Conservation (phyloP, 768 basidiomycete species). For the Lactarius trivialis region DNA sequence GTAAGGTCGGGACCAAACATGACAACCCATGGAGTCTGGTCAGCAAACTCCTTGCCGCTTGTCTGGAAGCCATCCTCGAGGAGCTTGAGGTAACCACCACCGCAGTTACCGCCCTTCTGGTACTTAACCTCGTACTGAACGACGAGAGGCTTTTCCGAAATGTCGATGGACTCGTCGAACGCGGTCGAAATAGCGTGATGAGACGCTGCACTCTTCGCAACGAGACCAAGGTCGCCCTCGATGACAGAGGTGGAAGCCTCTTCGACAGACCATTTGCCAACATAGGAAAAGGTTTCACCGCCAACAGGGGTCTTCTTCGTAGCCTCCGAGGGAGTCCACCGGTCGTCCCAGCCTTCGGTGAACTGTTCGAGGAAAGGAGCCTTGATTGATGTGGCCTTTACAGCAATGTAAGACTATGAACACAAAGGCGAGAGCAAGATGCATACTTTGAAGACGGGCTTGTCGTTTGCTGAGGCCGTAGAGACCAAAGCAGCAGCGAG, state of each 20-base stretch:
- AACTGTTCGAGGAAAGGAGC: slow-evolving; percentile 97
- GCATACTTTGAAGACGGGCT: slow-evolving; percentile 61
- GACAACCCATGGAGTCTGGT: slow-evolving; percentile 89
- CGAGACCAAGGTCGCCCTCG: slow-evolving; percentile 83
- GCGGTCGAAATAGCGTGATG: slow-evolving; percentile 98
- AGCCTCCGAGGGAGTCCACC: slow-evolving; percentile 95
- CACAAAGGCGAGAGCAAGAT: slow-evolving; percentile 14
- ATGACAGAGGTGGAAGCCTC: slow-evolving; percentile 72
- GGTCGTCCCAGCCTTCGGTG: slow-evolving; percentile 79
- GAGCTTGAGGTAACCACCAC: slow-evolving; percentile 97
- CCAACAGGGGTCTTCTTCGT: slow-evolving; percentile 97
- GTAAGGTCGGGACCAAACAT: slow-evolving; percentile 98
- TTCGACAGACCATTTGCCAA: slow-evolving; percentile 96
- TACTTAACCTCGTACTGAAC: slow-evolving; percentile 99
- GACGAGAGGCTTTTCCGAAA: slow-evolving; percentile 79
- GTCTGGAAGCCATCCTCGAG: slow-evolving; percentile 92
- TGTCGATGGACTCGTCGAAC: slow-evolving; percentile 70
- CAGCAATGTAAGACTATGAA: slow-evolving; percentile 8
- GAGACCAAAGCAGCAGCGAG: slow-evolving; percentile 57
- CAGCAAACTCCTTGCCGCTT: slow-evolving; percentile 86
- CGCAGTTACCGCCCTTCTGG: slow-evolving; percentile 98
- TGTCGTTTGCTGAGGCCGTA: slow-evolving; percentile 50
- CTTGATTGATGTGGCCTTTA: slow-evolving; percentile 67
- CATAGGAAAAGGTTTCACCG: slow-evolving; percentile 94
- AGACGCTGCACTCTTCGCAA: slow-evolving; percentile 94